These are phyloP conservation scores for Plenodomus biglobosus DNA, from an alignment of 2,329 filamentous ascomycete species.

Conservation along the genomic window DNA sequence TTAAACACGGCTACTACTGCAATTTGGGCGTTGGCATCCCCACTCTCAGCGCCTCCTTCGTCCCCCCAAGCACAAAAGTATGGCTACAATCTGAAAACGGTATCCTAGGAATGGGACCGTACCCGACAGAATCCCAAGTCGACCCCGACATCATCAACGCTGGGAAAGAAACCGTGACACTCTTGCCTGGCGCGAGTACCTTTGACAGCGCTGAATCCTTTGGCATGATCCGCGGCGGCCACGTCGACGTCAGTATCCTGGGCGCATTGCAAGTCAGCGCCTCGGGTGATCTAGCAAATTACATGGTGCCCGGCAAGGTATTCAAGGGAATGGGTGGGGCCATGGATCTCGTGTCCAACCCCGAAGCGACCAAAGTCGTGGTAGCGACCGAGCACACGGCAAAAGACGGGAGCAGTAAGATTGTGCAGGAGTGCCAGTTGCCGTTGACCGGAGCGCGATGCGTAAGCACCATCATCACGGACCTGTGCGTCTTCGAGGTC, in stretches of 20 bases:
- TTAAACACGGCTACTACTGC: constrained; percentile 93
- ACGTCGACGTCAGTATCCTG: constrained; percentile 84
- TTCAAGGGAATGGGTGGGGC: constrained; percentile 89
- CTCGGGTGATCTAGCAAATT: constrained; percentile 82
- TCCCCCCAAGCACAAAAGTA: constrained; percentile 59
- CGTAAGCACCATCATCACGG: constrained; percentile 46
- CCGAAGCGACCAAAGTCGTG: constrained; percentile 79
- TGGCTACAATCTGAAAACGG: constrained; percentile 59
- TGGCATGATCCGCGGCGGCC: constrained; percentile 86
- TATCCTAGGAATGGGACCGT: constrained; percentile 50
- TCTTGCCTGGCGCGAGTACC: constrained; percentile 74
- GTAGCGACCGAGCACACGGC: constrained; percentile 94
- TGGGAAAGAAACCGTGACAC: constrained; percentile 88
- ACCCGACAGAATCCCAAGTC: constrained; percentile 64
- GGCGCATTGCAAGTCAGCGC: constrained; percentile 87
- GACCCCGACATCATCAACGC: constrained; percentile 90
- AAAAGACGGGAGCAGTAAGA: constrained; percentile 89
- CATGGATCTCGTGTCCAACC: constrained; percentile 88
- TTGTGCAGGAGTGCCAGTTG: constrained; percentile 65
- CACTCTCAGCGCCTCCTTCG: constrained; percentile 83
- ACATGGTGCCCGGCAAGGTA: constrained; percentile 85
- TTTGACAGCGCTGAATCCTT: constrained; percentile 90
- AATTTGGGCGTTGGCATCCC: constrained; percentile 93
- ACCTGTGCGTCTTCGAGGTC: constrained; percentile 60
- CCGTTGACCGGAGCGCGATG: constrained; percentile 44